Evolutionary conservation across 176 grass and related monocot genomes (phyloP).

Genomic region (Zoysia pacifica): DNA sequence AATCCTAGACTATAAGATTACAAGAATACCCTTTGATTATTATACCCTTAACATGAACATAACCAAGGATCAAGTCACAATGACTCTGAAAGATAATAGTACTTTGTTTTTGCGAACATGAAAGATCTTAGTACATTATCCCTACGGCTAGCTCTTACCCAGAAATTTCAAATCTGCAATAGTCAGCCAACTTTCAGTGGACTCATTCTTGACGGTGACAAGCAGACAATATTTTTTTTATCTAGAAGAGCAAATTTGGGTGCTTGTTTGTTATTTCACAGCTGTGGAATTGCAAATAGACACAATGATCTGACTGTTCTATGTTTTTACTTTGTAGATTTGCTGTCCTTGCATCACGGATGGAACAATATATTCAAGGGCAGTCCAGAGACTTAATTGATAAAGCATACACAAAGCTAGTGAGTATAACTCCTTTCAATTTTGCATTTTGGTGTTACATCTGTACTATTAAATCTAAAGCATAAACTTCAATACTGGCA

Average conservation of each 20-base stretch:
- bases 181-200: not conserved
- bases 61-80: not conserved
- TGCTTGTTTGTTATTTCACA: conserved; percentile 1
- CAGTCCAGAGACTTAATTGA: conserved; percentile 97
- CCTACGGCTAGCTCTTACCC: not conserved
- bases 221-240: not conserved
- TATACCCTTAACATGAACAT: not conserved
- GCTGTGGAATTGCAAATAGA: not conserved
- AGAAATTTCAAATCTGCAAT: not conserved
- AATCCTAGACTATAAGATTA: no score
- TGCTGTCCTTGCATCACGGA: conserved; percentile 87
- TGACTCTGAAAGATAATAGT: not conserved
- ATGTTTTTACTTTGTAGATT: conserved; percentile 56
- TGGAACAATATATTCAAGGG: conserved; percentile 98
- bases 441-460: conserved; percentile 19
- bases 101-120: no score
- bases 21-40: no score
- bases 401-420: conserved; percentile 93
- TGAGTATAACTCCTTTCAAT: conserved; percentile 46
- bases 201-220: not conserved
- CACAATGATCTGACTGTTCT: conserved; percentile 31
- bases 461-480: conserved; percentile 4
- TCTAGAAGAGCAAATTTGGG: conserved; percentile 1
- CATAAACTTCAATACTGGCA: conserved; percentile 13
- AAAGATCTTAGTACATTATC: not conserved